A percentile compares a stretch with the other conserved stretches of the same genome.
phyloP scores from a whole-genome alignment of 2,329 filamentous ascomycete genomes.

The Penicillium sp. region DNA sequence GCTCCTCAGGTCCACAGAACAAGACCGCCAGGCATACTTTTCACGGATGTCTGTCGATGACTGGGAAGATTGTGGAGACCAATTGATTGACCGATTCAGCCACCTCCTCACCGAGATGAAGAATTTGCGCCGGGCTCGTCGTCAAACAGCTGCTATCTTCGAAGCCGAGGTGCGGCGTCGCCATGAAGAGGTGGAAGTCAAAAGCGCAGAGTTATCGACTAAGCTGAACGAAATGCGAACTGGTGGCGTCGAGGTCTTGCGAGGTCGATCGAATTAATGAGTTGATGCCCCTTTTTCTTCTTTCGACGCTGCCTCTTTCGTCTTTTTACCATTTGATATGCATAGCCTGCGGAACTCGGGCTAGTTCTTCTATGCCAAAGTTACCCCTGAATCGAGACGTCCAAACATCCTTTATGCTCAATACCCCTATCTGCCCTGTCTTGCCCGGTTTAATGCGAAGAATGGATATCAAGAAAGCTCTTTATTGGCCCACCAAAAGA shows the following conservation, averaged over 20 bases:
- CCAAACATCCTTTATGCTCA: conserved; percentile 7
- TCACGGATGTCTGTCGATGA: conserved; percentile 49
- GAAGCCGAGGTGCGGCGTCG: conserved; percentile 54
- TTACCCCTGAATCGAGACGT: not conserved
- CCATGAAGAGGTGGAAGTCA: conserved; percentile 49
- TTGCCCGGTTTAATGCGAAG: not conserved
- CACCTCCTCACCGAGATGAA: conserved; percentile 50
- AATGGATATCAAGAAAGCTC: not conserved
- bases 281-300: not conserved
- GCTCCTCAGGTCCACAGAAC: conserved; percentile 33
- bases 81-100: conserved; percentile 55
- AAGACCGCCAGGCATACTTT: conserved; percentile 50
- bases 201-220: conserved; percentile 47
- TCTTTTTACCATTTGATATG: not conserved
- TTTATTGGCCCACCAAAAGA: not conserved
- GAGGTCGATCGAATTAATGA: conserved; percentile 32
- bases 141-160: conserved; percentile 50
- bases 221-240: conserved; percentile 52
- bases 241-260: conserved; percentile 52
- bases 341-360: not conserved
- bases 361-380: not conserved
- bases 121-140: conserved; percentile 50
- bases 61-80: conserved; percentile 60
- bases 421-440: conserved; percentile 8
- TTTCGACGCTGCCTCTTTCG: not conserved